Conservation (phyloP, 2,329 filamentous ascomycete species). For the Teratosphaeria nubilosa region DNA sequence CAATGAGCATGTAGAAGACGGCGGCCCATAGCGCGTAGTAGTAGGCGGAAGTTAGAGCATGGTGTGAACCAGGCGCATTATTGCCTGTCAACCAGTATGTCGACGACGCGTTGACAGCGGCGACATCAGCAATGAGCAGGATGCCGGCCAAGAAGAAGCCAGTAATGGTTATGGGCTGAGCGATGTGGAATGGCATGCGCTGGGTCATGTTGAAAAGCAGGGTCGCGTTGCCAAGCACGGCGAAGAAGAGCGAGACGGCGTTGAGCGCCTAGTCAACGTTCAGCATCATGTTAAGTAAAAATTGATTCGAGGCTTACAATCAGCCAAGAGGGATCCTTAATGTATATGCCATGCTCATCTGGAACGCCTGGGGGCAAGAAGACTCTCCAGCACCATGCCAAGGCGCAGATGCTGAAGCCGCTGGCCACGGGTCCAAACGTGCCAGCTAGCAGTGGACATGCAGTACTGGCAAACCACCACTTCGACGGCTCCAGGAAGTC, state of each 20-base stretch:
- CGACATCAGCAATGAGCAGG: slow-evolving; percentile 44
- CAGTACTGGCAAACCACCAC: slow-evolving; percentile 54
- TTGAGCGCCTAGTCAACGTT: slow-evolving; percentile 35
- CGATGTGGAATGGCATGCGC: slow-evolving; percentile 43
- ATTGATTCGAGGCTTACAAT: slow-evolving; percentile 7
- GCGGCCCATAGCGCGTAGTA: slow-evolving; percentile 53
- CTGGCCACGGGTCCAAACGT: slow-evolving; percentile 31
- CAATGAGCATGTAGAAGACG: slow-evolving; percentile 46
- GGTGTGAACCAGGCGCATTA: slow-evolving; percentile 20
- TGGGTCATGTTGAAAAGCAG: slow-evolving; percentile 52
- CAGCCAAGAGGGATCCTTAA: slow-evolving; percentile 46
- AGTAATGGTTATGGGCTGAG: slow-evolving; percentile 50
- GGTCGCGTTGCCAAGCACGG: slow-evolving; percentile 44
- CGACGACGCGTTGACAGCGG: slow-evolving; percentile 34
- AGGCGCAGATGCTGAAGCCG: slow-evolving; percentile 35
- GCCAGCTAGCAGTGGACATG: slow-evolving; percentile 46
- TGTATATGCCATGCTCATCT: slow-evolving; percentile 34
- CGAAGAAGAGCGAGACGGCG: slow-evolving; percentile 44
- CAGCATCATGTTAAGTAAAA: neutral
- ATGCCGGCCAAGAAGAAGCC: slow-evolving; percentile 48
- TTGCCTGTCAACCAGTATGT: slow-evolving; percentile 32
- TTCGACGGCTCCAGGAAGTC: slow-evolving; percentile 34
- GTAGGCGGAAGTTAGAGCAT: slow-evolving; percentile 46
- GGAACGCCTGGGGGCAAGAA: slow-evolving; percentile 37
- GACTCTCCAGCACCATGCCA: slow-evolving; percentile 47